A percentile compares a stretch with the other conserved stretches of the same genome.
These are phyloP conservation scores for Plasmodium fragile DNA, from an alignment of 169 alveolate species.

Conservation along the genomic window DNA sequence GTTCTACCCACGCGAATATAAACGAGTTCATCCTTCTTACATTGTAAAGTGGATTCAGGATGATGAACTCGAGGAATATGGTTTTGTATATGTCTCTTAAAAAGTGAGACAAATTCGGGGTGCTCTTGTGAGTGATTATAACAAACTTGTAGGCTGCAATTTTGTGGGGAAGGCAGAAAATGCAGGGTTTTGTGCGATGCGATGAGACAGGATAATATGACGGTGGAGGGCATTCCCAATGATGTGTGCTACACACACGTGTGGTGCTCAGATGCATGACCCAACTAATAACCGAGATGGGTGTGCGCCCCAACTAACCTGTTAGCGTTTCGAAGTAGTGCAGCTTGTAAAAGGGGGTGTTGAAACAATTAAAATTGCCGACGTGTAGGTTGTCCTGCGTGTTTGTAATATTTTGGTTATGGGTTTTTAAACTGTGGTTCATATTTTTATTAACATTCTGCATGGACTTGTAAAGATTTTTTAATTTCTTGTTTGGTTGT, in stretches of 20 bases:
- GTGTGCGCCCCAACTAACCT: slow-evolving; percentile 20
- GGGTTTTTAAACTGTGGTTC: slow-evolving; percentile 15
- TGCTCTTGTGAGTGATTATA: slow-evolving; percentile 50
- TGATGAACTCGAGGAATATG: slow-evolving; percentile 42
- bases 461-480: slow-evolving; percentile 39
- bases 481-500: slow-evolving; percentile 72
- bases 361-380: slow-evolving; percentile 57
- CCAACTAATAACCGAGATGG: neutral
- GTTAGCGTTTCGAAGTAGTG: slow-evolving; percentile 70
- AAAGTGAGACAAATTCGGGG: slow-evolving; percentile 49
- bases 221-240: neutral
- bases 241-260: neutral
- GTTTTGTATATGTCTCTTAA: slow-evolving; percentile 67
- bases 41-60: slow-evolving; percentile 60
- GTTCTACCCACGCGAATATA: neutral
- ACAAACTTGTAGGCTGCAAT: slow-evolving; percentile 66
- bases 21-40: neutral
- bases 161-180: neutral
- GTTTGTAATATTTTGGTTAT: slow-evolving; percentile 30
- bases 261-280: neutral
- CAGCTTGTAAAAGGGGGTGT: slow-evolving; percentile 64
- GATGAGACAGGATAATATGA: neutral
- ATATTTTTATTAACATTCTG: slow-evolving; percentile 29
- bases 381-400: slow-evolving; percentile 52
- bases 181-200: neutral